These are phyloP conservation scores for Salix arbutifolia DNA, from an alignment of 345 rosid species.

Conservation along the genomic window DNA sequence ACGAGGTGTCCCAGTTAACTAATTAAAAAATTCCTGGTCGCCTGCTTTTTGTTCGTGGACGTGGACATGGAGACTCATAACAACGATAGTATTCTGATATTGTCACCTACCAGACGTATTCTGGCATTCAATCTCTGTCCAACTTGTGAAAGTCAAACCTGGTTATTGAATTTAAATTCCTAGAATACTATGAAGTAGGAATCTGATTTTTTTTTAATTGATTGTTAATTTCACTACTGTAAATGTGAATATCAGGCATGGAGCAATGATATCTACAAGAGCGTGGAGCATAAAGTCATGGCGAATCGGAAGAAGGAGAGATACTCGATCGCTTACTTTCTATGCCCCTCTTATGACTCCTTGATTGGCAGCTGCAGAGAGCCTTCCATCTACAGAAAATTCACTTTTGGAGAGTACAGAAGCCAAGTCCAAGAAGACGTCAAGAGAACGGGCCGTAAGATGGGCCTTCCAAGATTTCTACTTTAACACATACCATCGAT, in stretches of 20 bases:
- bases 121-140: background rate
- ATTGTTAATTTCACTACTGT: background rate
- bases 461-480: slow-evolving; percentile 58
- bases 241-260: slow-evolving; percentile 43
- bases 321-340: slow-evolving; percentile 58
- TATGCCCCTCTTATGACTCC: slow-evolving; percentile 58
- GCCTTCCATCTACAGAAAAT: slow-evolving; percentile 48
- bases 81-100: background rate
- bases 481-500: background rate
- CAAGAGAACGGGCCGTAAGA: slow-evolving; percentile 46
- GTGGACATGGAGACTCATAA: background rate
- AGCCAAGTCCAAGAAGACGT: slow-evolving; percentile 59
- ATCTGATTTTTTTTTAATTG: background rate
- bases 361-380: slow-evolving; percentile 47
- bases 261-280: slow-evolving; percentile 63
- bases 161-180: background rate
- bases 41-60: background rate
- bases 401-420: slow-evolving; percentile 59
- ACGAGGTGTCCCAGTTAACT: background rate
- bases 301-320: slow-evolving; percentile 46
- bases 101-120: background rate
- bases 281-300: slow-evolving; percentile 61
- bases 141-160: background rate
- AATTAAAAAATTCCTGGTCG: background rate
- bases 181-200: background rate